Conservation (phyloP, 257 asterid species). For the Ajuga chamaepitys region DNA sequence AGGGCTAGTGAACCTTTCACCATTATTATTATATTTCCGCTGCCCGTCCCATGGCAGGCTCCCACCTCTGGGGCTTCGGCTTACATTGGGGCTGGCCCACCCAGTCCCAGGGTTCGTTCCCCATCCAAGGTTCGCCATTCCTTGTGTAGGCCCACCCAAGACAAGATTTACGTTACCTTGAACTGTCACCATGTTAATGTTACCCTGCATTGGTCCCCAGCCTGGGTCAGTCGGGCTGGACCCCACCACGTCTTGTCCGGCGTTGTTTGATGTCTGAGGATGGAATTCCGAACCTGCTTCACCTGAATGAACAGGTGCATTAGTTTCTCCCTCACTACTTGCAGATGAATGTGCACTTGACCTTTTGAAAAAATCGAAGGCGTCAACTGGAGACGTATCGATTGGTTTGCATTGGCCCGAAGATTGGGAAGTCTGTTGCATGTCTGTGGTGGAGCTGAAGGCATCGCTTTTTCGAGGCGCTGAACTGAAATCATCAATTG, state of each 20-base stretch:
- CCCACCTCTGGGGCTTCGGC: conserved; percentile 38
- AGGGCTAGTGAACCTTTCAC: conserved; percentile 62
- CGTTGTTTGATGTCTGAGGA: conserved; percentile 31
- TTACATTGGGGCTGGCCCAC: conserved; percentile 52
- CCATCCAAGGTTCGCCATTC: conserved; percentile 45
- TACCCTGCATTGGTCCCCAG: conserved; percentile 60
- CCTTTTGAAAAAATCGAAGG: conserved; percentile 40
- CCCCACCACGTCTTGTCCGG: conserved; percentile 31
- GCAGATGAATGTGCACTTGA: conserved; percentile 63
- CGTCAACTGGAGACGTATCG: conserved; percentile 21
- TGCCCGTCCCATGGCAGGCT: conserved; percentile 64
- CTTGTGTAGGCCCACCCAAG: conserved; percentile 62
- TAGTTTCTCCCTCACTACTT: conserved; percentile 79
- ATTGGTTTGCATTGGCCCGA: conserved; percentile 16
- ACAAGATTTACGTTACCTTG: conserved; percentile 69
- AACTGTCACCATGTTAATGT: conserved; percentile 55
- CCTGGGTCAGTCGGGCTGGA: conserved; percentile 30
- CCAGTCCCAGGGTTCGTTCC: conserved; percentile 36
- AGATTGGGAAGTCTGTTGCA: conserved; percentile 20
- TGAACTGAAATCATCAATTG: conserved; percentile 42
- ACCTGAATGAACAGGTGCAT: conserved; percentile 29
- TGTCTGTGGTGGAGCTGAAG: conserved; percentile 40
- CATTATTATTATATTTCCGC: conserved; percentile 44
- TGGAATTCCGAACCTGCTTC: conserved; percentile 42
- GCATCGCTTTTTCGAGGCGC: conserved; percentile 36